These are phyloP conservation scores for Trametes sanguinea DNA, from an alignment of 768 basidiomycete genomes.

Conservation along the genomic window DNA sequence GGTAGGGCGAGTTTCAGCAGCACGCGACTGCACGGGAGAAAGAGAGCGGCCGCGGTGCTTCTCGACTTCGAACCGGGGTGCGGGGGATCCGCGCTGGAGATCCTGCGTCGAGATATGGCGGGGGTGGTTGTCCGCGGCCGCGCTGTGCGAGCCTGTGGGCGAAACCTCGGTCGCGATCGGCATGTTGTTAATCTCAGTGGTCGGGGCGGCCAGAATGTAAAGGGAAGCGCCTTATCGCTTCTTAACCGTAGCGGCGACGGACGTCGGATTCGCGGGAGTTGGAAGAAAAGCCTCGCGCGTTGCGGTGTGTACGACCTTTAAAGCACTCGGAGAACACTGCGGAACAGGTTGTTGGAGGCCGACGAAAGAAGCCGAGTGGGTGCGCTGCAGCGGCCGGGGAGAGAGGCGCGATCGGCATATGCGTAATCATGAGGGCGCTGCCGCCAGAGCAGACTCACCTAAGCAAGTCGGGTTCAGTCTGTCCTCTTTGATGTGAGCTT, in stretches of 20 bases:
- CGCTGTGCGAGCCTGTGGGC: conserved; percentile 3
- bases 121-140: not conserved
- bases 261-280: not conserved
- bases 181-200: conserved; percentile 11
- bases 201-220: not conserved
- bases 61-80: conserved; percentile 21
- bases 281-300: not conserved
- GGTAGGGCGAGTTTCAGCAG: not conserved
- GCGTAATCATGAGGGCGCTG: conserved; percentile 5
- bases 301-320: not conserved
- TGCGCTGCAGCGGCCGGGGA: not conserved
- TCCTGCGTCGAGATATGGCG: conserved; percentile 4
- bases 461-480: not conserved
- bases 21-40: conserved; percentile 7
- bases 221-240: not conserved
- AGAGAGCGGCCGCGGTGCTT: conserved; percentile 16
- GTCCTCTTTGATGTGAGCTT: not conserved
- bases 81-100: conserved; percentile 21
- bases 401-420: not conserved
- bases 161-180: conserved; percentile 22
- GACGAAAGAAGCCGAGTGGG: conserved; percentile 3
- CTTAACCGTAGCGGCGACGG: not conserved
- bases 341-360: not conserved
- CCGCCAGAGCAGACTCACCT: conserved; percentile 1
- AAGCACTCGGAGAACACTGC: not conserved